phyloP scores from a whole-genome alignment of 441 rosid species.

The Populus hybrid region DNA sequence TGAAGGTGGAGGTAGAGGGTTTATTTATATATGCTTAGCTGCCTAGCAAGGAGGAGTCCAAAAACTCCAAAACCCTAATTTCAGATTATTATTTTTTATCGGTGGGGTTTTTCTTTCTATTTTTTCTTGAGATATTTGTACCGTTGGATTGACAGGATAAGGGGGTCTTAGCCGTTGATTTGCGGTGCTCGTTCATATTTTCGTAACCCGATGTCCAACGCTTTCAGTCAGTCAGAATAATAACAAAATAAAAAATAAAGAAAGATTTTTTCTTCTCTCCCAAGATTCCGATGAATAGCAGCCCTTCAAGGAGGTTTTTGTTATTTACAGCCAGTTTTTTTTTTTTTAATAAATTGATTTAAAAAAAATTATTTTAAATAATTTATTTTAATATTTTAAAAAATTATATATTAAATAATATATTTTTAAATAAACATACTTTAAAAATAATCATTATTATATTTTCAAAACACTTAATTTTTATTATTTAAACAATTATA shows the following conservation, averaged over 20 bases:
- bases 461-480: no score
- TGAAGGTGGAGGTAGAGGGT: neutral
- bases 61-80: constrained; percentile 39
- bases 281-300: no score
- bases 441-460: no score
- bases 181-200: neutral
- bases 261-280: neutral
- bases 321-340: no score
- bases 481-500: no score
- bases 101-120: constrained; percentile 12
- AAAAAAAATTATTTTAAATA: no score
- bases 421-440: no score
- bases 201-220: neutral
- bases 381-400: no score
- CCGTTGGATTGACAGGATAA: constrained; percentile 19
- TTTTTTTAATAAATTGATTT: no score
- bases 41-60: neutral
- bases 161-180: constrained; percentile 18
- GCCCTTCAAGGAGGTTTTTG: no score
- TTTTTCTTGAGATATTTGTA: neutral
- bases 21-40: neutral
- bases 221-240: neutral
- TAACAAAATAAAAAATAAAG: neutral
- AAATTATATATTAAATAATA: no score
- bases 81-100: constrained; percentile 6